A percentile compares a stretch with the other conserved stretches of the same genome.
Conservation (phyloP, 1,139 yeast species). For the Zygosaccharomyces sapae region DNA sequence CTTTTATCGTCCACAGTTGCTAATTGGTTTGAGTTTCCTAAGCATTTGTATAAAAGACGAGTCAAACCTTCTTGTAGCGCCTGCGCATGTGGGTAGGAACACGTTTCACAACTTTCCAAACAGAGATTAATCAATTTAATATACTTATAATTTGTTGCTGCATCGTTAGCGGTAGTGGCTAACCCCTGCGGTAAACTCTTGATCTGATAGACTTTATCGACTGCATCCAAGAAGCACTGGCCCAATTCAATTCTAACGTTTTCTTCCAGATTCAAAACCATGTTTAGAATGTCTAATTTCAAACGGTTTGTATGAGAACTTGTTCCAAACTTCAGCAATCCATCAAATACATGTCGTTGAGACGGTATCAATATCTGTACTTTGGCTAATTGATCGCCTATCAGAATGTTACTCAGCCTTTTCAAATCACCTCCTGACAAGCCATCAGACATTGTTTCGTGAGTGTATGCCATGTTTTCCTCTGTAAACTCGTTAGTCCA, state of each 20-base stretch:
- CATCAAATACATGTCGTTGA: constrained; percentile 13
- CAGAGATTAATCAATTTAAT: constrained; percentile 23
- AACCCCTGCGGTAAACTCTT: constrained; percentile 16
- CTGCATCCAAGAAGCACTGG: constrained; percentile 13
- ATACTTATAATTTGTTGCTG: constrained; percentile 19
- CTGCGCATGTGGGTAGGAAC: constrained; percentile 14
- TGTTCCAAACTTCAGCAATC: constrained; percentile 16
- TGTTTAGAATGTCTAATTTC: constrained; percentile 27
- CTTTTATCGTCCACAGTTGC: constrained; percentile 6
- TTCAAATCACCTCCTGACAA: constrained; percentile 9
- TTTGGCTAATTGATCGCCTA: constrained; percentile 28
- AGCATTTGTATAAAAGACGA: constrained; percentile 6
- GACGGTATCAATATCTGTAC: constrained; percentile 17
- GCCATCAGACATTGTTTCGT: not conserved
- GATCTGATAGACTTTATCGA: constrained; percentile 15
- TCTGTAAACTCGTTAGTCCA: not conserved
- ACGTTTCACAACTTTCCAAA: constrained; percentile 14
- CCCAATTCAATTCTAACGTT: constrained; percentile 22
- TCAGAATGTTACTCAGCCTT: constrained; percentile 15
- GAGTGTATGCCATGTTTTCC: not conserved
- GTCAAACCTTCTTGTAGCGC: constrained; percentile 12
- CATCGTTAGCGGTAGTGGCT: constrained; percentile 12
- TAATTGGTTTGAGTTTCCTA: not conserved
- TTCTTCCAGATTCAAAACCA: constrained; percentile 24
- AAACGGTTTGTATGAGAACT: constrained; percentile 8